phyloP scores from a whole-genome alignment of 2,329 filamentous ascomycete genomes.

The Blastomyces emzantsi region DNA sequence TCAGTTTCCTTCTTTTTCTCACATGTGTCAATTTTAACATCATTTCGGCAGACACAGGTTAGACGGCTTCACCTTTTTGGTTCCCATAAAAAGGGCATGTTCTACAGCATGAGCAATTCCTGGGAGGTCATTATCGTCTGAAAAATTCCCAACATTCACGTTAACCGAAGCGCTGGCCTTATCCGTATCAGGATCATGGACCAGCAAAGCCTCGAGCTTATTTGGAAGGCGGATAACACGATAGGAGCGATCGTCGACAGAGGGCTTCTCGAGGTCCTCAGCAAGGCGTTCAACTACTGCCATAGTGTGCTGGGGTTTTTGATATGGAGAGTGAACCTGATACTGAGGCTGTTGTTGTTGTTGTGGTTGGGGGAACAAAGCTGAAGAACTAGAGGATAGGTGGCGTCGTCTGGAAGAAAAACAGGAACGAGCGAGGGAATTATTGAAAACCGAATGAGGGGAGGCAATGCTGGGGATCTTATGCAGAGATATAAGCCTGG shows the following conservation, averaged over 20 bases:
- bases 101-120: constrained; percentile 95
- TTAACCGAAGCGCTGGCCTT: constrained; percentile 94
- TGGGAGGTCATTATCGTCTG: constrained; percentile 80
- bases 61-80: constrained; percentile 60
- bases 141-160: constrained; percentile 93
- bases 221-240: constrained; percentile 78
- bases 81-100: constrained; percentile 97
- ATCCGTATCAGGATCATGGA: constrained; percentile 91
- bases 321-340: not conserved
- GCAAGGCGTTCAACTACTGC: constrained; percentile 44
- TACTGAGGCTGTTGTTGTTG: not conserved
- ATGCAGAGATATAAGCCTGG: not conserved
- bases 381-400: not conserved
- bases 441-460: not conserved
- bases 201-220: constrained; percentile 79
- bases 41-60: not conserved
- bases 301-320: constrained; percentile 20
- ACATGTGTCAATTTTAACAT: not conserved
- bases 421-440: not conserved
- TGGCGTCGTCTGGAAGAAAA: not conserved
- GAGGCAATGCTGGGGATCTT: not conserved
- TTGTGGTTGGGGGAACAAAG: not conserved
- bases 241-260: constrained; percentile 78
- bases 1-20: not conserved
- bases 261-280: constrained; percentile 70